phyloP scores from a whole-genome alignment of 1,284 basidiomycete species.

The Dichomitus squalens region DNA sequence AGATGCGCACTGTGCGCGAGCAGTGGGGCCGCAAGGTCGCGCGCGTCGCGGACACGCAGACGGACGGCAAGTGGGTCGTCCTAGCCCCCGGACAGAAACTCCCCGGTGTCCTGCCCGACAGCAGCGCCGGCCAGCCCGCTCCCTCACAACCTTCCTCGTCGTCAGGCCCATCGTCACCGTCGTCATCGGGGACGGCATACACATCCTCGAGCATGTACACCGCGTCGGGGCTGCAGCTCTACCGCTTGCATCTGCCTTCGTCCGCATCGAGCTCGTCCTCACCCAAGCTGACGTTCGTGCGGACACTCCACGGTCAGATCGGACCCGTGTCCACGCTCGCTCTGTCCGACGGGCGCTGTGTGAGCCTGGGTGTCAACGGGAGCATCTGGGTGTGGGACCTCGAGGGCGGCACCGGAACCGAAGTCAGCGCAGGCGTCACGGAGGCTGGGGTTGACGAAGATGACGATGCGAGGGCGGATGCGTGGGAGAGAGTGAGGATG shows the following conservation, averaged over 20 bases:
- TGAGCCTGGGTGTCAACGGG: conserved; percentile 69
- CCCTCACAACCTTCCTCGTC: conserved; percentile 20
- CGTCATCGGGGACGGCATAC: conserved; percentile 30
- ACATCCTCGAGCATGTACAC: conserved; percentile 44
- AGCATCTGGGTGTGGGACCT: conserved; percentile 85
- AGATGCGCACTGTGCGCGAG: conserved; percentile 62
- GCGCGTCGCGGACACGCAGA: conserved; percentile 67
- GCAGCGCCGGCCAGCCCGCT: background rate
- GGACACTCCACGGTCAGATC: conserved; percentile 66
- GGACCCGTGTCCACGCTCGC: conserved; percentile 68
- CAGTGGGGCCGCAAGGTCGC: conserved; percentile 77
- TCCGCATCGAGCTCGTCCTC: conserved; percentile 44
- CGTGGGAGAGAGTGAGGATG: conserved; percentile 8
- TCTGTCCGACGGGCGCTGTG: conserved; percentile 78
- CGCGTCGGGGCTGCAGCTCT: conserved; percentile 65
- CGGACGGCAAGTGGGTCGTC: conserved; percentile 84
- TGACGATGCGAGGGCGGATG: conserved; percentile 9
- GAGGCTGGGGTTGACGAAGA: too few species aligned
- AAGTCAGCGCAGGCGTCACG: conserved; percentile 40
- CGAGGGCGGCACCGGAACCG: conserved; percentile 64
- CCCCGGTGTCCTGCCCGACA: background rate
- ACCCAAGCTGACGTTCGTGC: conserved; percentile 71
- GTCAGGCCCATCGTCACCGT: conserved; percentile 13
- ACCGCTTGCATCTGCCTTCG: conserved; percentile 67
- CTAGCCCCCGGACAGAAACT: conserved; percentile 58